These are phyloP conservation scores for Erodium trifolium DNA, from an alignment of 441 rosid genomes.

Conservation along the genomic window DNA sequence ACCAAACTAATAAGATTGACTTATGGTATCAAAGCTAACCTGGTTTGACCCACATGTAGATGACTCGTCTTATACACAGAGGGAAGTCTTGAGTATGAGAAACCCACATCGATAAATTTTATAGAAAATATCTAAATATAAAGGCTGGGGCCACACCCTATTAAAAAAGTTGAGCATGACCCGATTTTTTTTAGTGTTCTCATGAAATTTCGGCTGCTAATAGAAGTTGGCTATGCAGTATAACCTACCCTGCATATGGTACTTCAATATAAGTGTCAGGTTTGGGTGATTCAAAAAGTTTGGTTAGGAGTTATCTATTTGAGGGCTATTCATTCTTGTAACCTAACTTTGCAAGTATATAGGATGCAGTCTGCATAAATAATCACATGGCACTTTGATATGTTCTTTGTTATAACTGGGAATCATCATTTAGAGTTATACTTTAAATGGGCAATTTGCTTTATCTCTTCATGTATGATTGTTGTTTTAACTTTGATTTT, in stretches of 20 bases:
- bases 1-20: no score
- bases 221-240: background rate
- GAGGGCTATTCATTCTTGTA: background rate
- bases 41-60: no score
- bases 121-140: no score
- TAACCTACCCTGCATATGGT: background rate
- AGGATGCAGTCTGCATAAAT: background rate
- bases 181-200: no score
- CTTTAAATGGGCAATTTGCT: background rate
- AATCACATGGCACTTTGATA: background rate
- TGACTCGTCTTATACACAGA: no score
- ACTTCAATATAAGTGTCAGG: background rate
- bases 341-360: background rate
- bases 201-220: background rate
- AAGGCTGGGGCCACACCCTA: no score
- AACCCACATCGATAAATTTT: no score
- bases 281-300: background rate
- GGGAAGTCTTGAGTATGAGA: no score
- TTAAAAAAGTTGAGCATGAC: no score
- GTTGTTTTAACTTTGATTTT: no score
- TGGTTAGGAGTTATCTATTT: background rate
- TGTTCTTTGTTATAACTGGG: slow-evolving; percentile 3
- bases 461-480: background rate
- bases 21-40: no score
- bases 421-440: background rate